Evolutionary conservation across 139 green algal species (phyloP).

Genomic region (Diplosphaera chodatii): DNA sequence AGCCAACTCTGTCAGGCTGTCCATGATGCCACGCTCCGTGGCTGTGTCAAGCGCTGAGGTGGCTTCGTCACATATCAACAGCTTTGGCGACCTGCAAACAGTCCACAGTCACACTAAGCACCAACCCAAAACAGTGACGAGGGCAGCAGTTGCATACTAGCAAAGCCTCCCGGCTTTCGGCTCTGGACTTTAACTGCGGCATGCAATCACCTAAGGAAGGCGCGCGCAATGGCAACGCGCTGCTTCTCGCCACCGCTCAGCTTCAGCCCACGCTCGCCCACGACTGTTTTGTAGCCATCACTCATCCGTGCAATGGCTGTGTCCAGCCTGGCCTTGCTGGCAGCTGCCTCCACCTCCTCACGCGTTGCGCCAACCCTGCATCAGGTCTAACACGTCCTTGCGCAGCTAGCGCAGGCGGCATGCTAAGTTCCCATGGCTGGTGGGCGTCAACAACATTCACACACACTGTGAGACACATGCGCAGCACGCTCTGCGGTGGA

Average conservation of each 20-base stretch:
- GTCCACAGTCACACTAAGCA: no score
- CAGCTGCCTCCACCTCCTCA: conserved; percentile 51
- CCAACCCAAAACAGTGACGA: no score
- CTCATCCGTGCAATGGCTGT: conserved; percentile 52
- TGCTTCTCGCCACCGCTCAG: conserved; percentile 94
- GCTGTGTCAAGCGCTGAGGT: conserved; percentile 78
- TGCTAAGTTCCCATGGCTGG: no score
- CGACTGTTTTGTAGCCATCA: conserved; percentile 59
- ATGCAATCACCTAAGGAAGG: conserved; percentile 48
- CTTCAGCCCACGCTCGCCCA: conserved; percentile 84
- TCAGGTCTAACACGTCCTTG: no score
- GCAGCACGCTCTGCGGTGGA: no score
- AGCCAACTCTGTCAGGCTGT: conserved; percentile 44
- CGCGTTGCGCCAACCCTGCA: conserved; percentile 44
- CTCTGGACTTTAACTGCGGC: no score
- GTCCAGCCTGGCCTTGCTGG: conserved; percentile 43
- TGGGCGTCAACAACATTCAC: no score
- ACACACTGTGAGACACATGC: no score
- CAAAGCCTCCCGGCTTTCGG: no score
- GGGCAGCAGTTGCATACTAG: no score
- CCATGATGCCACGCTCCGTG: conserved; percentile 77
- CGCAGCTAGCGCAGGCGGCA: no score
- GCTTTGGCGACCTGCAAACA: conserved; percentile 39
- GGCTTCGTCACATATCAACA: conserved; percentile 88
- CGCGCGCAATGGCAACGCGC: conserved; percentile 87